phyloP scores from a whole-genome alignment of 2,329 filamentous ascomycete species.

The Arthrobotrys entomopaga region DNA sequence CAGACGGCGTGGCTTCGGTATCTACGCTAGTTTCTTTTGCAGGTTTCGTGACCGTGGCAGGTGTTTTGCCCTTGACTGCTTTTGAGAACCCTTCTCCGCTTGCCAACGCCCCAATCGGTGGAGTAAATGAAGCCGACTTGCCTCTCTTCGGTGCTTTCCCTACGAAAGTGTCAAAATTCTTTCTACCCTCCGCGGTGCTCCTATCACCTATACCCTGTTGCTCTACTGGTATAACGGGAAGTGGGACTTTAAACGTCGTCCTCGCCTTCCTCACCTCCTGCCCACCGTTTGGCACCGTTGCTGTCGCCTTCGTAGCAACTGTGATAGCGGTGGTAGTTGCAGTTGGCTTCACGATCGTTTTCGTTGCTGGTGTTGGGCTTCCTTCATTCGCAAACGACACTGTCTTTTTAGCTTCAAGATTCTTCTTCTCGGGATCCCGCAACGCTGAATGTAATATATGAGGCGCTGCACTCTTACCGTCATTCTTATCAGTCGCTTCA shows the following conservation, averaged over 20 bases:
- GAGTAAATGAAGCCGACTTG: slow-evolving; percentile 32
- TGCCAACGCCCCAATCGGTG: slow-evolving; percentile 12
- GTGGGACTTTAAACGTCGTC: slow-evolving; percentile 43
- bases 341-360: not conserved
- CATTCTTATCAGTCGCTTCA: slow-evolving; percentile 31
- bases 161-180: slow-evolving; percentile 30
- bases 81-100: slow-evolving; percentile 2
- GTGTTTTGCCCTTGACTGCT: slow-evolving; percentile 5
- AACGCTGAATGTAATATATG: slow-evolving; percentile 38
- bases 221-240: slow-evolving; percentile 36
- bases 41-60: not conserved
- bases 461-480: slow-evolving; percentile 40
- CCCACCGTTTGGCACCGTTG: not conserved
- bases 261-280: slow-evolving; percentile 29
- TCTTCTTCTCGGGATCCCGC: slow-evolving; percentile 41
- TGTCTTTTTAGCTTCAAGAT: slow-evolving; percentile 47
- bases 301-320: not conserved
- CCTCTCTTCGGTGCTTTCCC: slow-evolving; percentile 20
- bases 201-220: slow-evolving; percentile 34
- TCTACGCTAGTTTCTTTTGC: slow-evolving; percentile 7
- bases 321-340: not conserved
- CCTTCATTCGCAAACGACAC: slow-evolving; percentile 53
- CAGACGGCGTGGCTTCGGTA: not conserved
- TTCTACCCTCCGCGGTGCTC: slow-evolving; percentile 33
- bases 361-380: slow-evolving; percentile 8